Evolutionary conservation across 2,329 filamentous ascomycete species (phyloP).

Genomic region (Microsporum canis): DNA sequence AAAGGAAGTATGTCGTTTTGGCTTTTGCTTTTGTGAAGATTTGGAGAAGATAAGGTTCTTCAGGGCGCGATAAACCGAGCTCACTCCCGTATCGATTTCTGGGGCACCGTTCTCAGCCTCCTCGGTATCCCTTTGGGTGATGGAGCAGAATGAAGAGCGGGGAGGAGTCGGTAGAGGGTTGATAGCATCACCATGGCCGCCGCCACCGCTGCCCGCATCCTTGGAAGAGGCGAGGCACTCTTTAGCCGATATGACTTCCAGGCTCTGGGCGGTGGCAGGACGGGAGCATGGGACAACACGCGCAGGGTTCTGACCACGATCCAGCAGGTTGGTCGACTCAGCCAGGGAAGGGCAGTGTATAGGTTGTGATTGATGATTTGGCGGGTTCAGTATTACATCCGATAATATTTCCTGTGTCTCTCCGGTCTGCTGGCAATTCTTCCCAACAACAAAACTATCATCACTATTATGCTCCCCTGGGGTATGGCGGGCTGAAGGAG

Average conservation of each 20-base stretch:
- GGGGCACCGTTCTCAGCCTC: conserved; percentile 28
- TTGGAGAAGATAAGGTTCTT: conserved; percentile 36
- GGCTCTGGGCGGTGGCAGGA: neutral
- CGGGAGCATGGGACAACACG: neutral
- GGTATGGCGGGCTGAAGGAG: neutral
- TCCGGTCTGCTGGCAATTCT: neutral
- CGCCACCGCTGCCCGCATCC: neutral
- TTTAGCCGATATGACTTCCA: neutral
- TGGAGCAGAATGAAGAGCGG: conserved; percentile 33
- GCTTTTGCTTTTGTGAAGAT: conserved; percentile 21
- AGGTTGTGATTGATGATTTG: neutral
- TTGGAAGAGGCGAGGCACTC: neutral
- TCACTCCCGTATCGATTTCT: conserved; percentile 28
- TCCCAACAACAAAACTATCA: neutral
- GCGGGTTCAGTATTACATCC: neutral
- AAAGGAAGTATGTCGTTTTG: conserved; percentile 36
- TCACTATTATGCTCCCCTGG: neutral
- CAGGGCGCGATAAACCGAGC: conserved; percentile 35
- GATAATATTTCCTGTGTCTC: neutral
- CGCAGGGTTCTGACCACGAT: conserved; percentile 26
- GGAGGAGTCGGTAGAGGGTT: conserved; percentile 35
- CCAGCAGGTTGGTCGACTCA: conserved; percentile 34
- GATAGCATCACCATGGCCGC: conserved; percentile 19
- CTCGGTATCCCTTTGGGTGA: conserved; percentile 35
- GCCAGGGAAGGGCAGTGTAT: conserved; percentile 22